phyloP scores from a whole-genome alignment of 139 green algal genomes.

The Chlamydomonas sp. region DNA sequence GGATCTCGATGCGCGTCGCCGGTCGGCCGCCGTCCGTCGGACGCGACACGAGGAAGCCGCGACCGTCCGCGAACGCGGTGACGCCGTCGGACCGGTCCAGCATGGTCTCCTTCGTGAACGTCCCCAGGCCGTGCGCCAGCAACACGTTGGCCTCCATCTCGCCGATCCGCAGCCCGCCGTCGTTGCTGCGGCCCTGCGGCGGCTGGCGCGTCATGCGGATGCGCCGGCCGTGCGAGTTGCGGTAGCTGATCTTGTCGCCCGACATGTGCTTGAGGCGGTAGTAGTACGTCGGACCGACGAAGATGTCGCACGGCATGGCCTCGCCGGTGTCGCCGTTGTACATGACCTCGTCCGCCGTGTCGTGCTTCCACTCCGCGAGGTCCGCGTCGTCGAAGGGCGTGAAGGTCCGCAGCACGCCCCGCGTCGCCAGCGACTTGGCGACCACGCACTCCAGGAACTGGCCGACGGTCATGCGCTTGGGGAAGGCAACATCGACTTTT shows the following conservation, averaged over 20 bases:
- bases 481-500: too few species aligned
- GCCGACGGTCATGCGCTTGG: too few species aligned
- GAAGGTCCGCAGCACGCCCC: neutral
- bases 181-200: constrained; percentile 44
- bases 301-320: constrained; percentile 38
- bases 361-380: neutral
- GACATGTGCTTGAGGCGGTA: constrained; percentile 60
- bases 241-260: constrained; percentile 60
- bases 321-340: constrained; percentile 48
- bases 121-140: constrained; percentile 2
- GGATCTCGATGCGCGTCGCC: too few species aligned
- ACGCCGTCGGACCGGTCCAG: neutral
- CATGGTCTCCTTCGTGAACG: neutral
- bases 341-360: constrained; percentile 44
- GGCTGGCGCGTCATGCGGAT: constrained; percentile 52
- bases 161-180: constrained; percentile 50
- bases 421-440: neutral
- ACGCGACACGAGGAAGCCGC: too few species aligned
- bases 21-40: too few species aligned
- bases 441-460: too few species aligned
- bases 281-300: constrained; percentile 53
- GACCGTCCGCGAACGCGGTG: too few species aligned
- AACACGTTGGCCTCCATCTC: constrained; percentile 58
- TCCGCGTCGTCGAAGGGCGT: neutral
- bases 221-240: constrained; percentile 39